phyloP scores from a whole-genome alignment of 176 grass and related monocot genomes.

The Dactylis glomerata region DNA sequence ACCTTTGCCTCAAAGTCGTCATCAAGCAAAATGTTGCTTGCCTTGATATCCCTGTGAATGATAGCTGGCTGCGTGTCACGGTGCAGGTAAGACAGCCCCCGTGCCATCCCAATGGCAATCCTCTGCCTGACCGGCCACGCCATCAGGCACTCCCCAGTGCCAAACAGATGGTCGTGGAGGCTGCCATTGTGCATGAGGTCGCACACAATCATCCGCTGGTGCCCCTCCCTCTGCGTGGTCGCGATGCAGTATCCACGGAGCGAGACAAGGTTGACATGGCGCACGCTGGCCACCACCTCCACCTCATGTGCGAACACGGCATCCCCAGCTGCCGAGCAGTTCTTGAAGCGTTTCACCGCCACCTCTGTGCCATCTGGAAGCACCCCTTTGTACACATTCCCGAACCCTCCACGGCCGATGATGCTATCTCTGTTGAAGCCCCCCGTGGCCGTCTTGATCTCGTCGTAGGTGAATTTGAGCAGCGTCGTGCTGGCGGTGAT shows the following conservation, averaged over 20 bases:
- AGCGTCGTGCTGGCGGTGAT: constrained; percentile 86
- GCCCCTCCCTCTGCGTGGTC: constrained; percentile 68
- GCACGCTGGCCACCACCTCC: constrained; percentile 90
- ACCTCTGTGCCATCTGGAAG: constrained; percentile 53
- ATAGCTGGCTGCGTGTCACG: constrained; percentile 58
- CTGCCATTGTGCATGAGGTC: constrained; percentile 93
- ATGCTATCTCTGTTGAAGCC: constrained; percentile 57
- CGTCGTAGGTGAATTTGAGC: constrained; percentile 75
- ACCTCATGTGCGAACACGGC: constrained; percentile 82
- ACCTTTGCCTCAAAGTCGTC: constrained; percentile 79
- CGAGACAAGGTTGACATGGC: constrained; percentile 80
- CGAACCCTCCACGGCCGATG: constrained; percentile 79
- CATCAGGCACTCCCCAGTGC: constrained; percentile 38
- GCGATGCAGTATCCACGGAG: constrained; percentile 84
- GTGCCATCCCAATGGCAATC: constrained; percentile 73
- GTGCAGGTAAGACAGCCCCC: constrained; percentile 79
- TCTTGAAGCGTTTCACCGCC: constrained; percentile 92
- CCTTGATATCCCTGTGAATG: constrained; percentile 99
- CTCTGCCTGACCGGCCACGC: constrained; percentile 70
- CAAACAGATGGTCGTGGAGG: constrained; percentile 83
- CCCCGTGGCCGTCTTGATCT: constrained; percentile 68
- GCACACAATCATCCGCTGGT: constrained; percentile 89
- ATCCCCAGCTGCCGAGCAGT: constrained; percentile 73
- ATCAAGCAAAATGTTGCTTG: constrained; percentile 80
- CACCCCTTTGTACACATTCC: constrained; percentile 84